phyloP scores from a whole-genome alignment of 2,329 filamentous ascomycete genomes.

The Cladosporium sp. region DNA sequence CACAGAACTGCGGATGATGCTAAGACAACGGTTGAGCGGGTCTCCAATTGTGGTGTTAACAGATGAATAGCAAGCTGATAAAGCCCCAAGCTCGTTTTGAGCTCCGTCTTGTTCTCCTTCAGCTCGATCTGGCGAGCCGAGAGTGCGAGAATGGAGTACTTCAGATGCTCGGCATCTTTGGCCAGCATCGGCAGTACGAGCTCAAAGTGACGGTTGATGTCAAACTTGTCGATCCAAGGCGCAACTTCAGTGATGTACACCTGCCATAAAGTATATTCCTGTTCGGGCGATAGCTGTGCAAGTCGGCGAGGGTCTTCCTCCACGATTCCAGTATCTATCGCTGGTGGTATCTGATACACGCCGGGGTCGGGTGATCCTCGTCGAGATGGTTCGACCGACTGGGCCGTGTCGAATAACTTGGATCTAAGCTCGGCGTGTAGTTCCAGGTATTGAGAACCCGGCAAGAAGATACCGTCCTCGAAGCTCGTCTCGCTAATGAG shows the following conservation, averaged over 20 bases:
- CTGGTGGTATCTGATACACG: constrained; percentile 2
- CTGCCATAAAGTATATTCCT: constrained; percentile 37
- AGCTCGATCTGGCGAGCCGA: constrained; percentile 57
- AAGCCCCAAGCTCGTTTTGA: constrained; percentile 54
- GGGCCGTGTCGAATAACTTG: constrained; percentile 37
- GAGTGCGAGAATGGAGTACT: constrained; percentile 56
- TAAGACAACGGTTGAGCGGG: constrained; percentile 49
- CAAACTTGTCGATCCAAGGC: constrained; percentile 62
- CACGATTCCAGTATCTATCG: not conserved
- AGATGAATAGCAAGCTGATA: constrained; percentile 57
- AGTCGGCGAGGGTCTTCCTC: constrained; percentile 32
- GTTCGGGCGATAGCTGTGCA: constrained; percentile 32
- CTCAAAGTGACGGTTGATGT: constrained; percentile 55
- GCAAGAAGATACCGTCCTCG: constrained; percentile 39
- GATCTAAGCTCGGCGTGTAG: constrained; percentile 36
- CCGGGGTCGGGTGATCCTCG: not conserved
- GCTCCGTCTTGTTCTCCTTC: constrained; percentile 48
- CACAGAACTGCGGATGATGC: constrained; percentile 53
- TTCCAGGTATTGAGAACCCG: constrained; percentile 37
- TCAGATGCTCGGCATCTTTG: constrained; percentile 47
- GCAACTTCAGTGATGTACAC: constrained; percentile 57
- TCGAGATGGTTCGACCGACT: constrained; percentile 29
- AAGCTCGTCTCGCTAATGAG: constrained; percentile 32
- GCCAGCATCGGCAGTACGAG: constrained; percentile 55
- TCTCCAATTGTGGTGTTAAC: constrained; percentile 47